A percentile compares a stretch with the other conserved stretches of the same genome.
phyloP scores from a whole-genome alignment of 1,139 yeast species.

The Taphrina populina region DNA sequence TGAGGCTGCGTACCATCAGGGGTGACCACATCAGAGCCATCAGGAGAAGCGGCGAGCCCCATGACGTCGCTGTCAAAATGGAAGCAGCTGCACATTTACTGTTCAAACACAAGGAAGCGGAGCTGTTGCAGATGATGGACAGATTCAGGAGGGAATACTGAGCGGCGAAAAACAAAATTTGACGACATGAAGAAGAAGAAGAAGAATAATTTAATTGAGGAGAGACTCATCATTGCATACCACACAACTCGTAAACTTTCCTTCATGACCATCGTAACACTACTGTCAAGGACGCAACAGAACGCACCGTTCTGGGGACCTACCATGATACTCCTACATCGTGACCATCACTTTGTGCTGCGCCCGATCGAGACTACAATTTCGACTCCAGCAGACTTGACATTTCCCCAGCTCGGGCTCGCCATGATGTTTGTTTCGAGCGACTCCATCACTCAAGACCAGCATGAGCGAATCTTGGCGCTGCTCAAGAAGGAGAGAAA shows the following conservation, averaged over 20 bases:
- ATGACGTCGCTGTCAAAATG: neutral
- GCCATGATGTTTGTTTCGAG: neutral
- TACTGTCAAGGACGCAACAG: neutral
- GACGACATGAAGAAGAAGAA: too few species aligned
- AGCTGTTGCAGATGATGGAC: too few species aligned
- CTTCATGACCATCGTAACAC: slow-evolving; percentile 2
- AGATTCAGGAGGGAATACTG: too few species aligned
- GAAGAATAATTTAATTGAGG: too few species aligned
- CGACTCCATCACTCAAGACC: neutral
- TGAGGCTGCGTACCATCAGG: too few species aligned
- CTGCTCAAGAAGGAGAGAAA: neutral
- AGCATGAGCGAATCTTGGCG: neutral
- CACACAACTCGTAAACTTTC: too few species aligned
- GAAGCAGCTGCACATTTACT: neutral
- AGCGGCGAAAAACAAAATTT: too few species aligned
- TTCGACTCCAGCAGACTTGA: slow-evolving; percentile 19
- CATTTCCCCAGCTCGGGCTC: slow-evolving; percentile 4
- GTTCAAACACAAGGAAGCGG: neutral
- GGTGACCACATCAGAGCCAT: slow-evolving; percentile 16
- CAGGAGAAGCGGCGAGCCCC: neutral
- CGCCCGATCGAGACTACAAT: slow-evolving; percentile 4
- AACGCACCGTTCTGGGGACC: slow-evolving; percentile 20
- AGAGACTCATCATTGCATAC: too few species aligned
- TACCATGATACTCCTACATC: neutral
- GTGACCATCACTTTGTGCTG: slow-evolving; percentile 1